These are phyloP conservation scores for Blastobotrys persicus DNA, from an alignment of 1,139 yeast species.

Conservation along the genomic window DNA sequence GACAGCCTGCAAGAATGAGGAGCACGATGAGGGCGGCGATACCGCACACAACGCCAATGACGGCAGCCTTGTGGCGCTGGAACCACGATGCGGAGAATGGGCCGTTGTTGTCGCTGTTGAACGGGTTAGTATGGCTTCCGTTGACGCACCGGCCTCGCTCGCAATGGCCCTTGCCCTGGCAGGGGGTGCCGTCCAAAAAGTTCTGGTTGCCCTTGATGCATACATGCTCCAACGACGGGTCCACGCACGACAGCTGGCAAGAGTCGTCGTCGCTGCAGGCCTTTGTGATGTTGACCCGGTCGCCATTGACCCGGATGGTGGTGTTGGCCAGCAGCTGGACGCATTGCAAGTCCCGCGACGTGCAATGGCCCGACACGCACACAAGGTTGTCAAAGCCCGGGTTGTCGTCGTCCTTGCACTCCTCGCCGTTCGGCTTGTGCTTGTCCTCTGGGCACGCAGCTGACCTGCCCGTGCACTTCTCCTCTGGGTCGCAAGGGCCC, in stretches of 20 bases:
- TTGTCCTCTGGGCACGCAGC: slow-evolving; percentile 37
- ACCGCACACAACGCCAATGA: slow-evolving; percentile 30
- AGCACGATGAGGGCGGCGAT: slow-evolving; percentile 28
- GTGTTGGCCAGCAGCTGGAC: slow-evolving; percentile 33
- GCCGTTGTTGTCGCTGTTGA: slow-evolving; percentile 8
- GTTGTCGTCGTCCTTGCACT: slow-evolving; percentile 28
- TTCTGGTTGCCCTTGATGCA: slow-evolving; percentile 36
- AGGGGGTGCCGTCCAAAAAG: slow-evolving; percentile 42
- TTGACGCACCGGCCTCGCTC: slow-evolving; percentile 34
- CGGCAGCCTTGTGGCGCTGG: slow-evolving; percentile 25
- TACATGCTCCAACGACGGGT: slow-evolving; percentile 27
- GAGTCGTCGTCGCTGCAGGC: slow-evolving; percentile 36
- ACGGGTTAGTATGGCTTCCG: slow-evolving; percentile 15
- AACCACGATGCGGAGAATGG: slow-evolving; percentile 24
- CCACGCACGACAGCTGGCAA: slow-evolving; percentile 37
- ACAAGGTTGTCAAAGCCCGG: slow-evolving; percentile 24
- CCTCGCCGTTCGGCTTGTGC: slow-evolving; percentile 32
- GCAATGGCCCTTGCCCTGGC: slow-evolving; percentile 36
- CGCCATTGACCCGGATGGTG: slow-evolving; percentile 29
- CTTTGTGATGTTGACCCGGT: slow-evolving; percentile 29
- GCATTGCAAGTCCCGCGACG: slow-evolving; percentile 40
- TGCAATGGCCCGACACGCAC: slow-evolving; percentile 42
- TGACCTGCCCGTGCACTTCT: slow-evolving; percentile 39
- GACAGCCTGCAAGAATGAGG: slow-evolving; percentile 15
- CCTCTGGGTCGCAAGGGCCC: slow-evolving; percentile 41